Evolutionary conservation across 2,329 filamentous ascomycete species (phyloP), one percentile per base, ranked within the genome.

Genomic region (Fusarium chuoi): DNA sequence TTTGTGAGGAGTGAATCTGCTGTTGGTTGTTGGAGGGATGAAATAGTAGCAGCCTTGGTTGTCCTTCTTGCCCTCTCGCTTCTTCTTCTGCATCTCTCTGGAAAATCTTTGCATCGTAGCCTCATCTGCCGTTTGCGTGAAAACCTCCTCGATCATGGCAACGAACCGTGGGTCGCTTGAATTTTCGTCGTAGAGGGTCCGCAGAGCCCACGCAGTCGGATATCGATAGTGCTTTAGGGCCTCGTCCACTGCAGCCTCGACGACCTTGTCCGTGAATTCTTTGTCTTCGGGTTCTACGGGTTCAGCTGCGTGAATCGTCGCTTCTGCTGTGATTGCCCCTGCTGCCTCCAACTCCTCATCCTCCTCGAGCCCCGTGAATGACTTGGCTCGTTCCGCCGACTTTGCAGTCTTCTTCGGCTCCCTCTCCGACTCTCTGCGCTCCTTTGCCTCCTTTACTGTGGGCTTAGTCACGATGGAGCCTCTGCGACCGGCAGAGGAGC

Each of bases 161-260:
- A 91, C 82, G 75, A 91, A 89, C 41, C 82, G 82, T 22, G 84
- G 80, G 73, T 90, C 85, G 44, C 82, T 79, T 49, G 84, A 84
- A 68, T 87, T 85, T 77, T 91, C 88, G 73, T 91, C 89, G 79
- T 90, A 91, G 68, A 91, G 83, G 20, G 85, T 87, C 60, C 89
- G 85, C 67, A 92, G 83, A 46, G 90, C 89, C 83, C 87, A 91
- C 5, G 90, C 90, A 14, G 89, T 91, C 61, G 89, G 88, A 78
- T 89, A 91, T 66, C 88, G 87, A 70, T 85, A 84, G 77, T 88
- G 85, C 67, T 84, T 82, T 55, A 92, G 80, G 10, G 89, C 89
- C 76, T 90, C 85, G 15, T 89, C 86, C 36, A 91, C 88, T n/a
- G 89, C 89, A 38, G 81, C 77, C 78, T 90, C 87, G 44, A 92